These are phyloP conservation scores for Epichloe amarillans DNA, from an alignment of 2,329 filamentous ascomycete genomes.

Conservation along the genomic window DNA sequence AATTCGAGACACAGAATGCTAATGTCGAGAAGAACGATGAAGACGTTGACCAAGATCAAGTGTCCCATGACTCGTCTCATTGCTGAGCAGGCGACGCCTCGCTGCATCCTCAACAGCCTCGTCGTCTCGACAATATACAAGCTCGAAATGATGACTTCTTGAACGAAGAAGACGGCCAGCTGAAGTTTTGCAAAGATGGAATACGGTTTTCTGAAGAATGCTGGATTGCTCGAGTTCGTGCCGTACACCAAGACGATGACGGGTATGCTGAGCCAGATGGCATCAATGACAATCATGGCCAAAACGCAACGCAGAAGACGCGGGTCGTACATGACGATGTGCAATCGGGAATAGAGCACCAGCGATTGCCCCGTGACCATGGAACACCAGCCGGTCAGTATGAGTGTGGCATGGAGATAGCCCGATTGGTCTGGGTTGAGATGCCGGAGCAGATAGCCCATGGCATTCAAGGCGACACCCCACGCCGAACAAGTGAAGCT, in stretches of 20 bases:
- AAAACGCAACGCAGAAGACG: constrained; percentile 35
- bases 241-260: constrained; percentile 43
- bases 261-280: constrained; percentile 37
- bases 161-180: constrained; percentile 39
- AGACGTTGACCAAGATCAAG: constrained; percentile 26
- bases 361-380: constrained; percentile 50
- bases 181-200: constrained; percentile 39
- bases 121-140: constrained; percentile 40
- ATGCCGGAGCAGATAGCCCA: constrained; percentile 34
- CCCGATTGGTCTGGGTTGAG: constrained; percentile 4
- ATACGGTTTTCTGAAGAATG: constrained; percentile 18
- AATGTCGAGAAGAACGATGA: constrained; percentile 30
- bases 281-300: constrained; percentile 43
- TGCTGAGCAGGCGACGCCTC: constrained; percentile 11
- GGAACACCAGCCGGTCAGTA: constrained; percentile 19
- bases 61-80: constrained; percentile 13
- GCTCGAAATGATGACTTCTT: constrained; percentile 39
- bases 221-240: constrained; percentile 21
- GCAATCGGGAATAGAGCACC: constrained; percentile 48
- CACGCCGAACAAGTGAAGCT: constrained; percentile 16
- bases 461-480: constrained; percentile 19
- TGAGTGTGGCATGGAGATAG: constrained; percentile 14
- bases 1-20: constrained; percentile 20
- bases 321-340: constrained; percentile 41
- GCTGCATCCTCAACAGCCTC: constrained; percentile 31